These are phyloP conservation scores for Malassezia nana DNA, from an alignment of 1,284 basidiomycete species.

Conservation along the genomic window DNA sequence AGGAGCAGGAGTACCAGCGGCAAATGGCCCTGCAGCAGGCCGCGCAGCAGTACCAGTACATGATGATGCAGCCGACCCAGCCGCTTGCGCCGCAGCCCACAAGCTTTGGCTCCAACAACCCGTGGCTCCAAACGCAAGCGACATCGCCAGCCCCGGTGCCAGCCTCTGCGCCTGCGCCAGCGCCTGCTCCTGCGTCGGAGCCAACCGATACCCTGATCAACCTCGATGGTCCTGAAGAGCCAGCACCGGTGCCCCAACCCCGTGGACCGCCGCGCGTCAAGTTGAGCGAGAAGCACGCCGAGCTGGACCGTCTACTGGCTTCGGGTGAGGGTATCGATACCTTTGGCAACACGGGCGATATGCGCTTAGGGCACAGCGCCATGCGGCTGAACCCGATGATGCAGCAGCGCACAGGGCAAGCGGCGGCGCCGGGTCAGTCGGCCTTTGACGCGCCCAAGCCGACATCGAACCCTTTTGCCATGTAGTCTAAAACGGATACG, in stretches of 20 bases:
- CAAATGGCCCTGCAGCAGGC: conserved; percentile 49
- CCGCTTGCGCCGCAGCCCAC: conserved; percentile 54
- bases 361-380: conserved; percentile 37
- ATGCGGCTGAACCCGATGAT: conserved; percentile 22
- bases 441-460: neutral
- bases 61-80: conserved; percentile 47
- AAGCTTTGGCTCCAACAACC: conserved; percentile 79
- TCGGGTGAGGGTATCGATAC: conserved; percentile 44
- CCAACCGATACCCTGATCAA: conserved; percentile 19
- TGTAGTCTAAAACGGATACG: neutral
- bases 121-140: conserved; percentile 51
- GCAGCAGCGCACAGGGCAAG: conserved; percentile 23
- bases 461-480: conserved; percentile 11
- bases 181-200: conserved; percentile 1
- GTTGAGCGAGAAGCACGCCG: conserved; percentile 21
- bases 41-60: conserved; percentile 48
- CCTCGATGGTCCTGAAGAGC: conserved; percentile 9
- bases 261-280: conserved; percentile 21
- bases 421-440: neutral
- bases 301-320: conserved; percentile 43
- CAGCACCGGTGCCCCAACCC: neutral
- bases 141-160: conserved; percentile 12
- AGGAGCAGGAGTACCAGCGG: conserved; percentile 45
- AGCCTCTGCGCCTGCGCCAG: conserved; percentile 3
- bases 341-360: conserved; percentile 46